Evolutionary conservation across 2,329 filamentous ascomycete genomes (phyloP), one percentile per base, ranked within the genome.

Genomic region (Sclerotinia subarctica): DNA sequence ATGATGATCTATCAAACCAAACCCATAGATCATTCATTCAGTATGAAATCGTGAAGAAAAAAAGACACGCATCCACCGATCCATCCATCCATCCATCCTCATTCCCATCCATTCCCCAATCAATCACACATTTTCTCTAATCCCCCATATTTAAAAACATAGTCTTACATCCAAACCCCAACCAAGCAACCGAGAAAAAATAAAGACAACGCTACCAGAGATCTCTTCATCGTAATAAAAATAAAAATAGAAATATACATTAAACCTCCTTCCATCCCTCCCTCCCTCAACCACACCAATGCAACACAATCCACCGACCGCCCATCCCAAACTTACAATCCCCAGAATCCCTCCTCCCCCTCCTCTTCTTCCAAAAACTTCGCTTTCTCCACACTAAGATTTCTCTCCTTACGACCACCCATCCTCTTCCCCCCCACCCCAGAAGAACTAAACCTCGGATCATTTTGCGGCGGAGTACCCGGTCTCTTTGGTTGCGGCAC

Each of bases 391-490:
- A 38, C 21, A 38, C 52, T 58, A 8, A 17, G 38, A 24, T 38
- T 69, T 49, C 26, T 63, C 58, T 35, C 68, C 26, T 51, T 53
- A 49, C 62, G 72, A 70, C 38, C 72, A 69, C 32, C 32, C 32
- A 42, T 53, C 21, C 26, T 52, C 19, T 1, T 13, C 21, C 35
- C 47, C 21, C 49, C 26, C 1, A 42, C 21, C 2, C 72, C 74
- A 11, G 75, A 73, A 59, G 74, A 72, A 66, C 72, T 73, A 17
- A 76, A 67, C 47, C 74, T 69, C 10, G 69, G 68, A 49, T 56
- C 44, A 26, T 38, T 38, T 15, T 24, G 64, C 42, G 64, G 53
- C 21, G 62, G 47, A 24, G 38, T 53, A 2, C 62, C 62, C 49
- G 32, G 24, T 44, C 47, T 53, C 32, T 15, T 17, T 0, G 32